Percentiles rank a stretch among this genome's conserved stretches.
These are phyloP conservation scores for Pichia kluyveri DNA, from an alignment of 805 yeast species.

Conservation along the genomic window DNA sequence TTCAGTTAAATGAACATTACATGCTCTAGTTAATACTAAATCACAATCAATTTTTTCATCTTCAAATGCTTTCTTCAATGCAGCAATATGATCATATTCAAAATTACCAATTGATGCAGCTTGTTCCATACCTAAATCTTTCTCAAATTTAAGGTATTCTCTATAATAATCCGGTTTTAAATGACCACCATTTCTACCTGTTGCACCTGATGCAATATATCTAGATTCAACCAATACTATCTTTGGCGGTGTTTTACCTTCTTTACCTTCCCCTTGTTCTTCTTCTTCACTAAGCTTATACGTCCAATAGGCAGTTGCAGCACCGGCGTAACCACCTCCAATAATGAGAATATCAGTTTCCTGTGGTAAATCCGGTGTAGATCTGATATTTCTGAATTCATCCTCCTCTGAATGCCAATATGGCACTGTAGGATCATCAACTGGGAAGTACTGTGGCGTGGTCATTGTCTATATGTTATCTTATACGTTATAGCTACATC, in stretches of 20 bases:
- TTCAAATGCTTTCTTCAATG: conserved; percentile 25
- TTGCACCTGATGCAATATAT: conserved; percentile 31
- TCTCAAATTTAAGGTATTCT: conserved; percentile 12
- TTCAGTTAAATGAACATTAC: conserved; percentile 11
- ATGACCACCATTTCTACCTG: conserved; percentile 43
- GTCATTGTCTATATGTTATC: neutral
- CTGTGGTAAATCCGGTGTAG: conserved; percentile 26
- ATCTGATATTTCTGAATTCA: conserved; percentile 11
- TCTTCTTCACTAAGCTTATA: conserved; percentile 9
- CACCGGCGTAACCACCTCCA: conserved; percentile 39
- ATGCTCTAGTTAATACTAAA: conserved; percentile 26
- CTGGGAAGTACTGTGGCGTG: conserved; percentile 11
- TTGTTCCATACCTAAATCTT: conserved; percentile 16
- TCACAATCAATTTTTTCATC: conserved; percentile 31
- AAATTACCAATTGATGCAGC: conserved; percentile 31
- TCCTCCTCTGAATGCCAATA: conserved; percentile 19
- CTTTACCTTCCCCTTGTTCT: too few relatives aligned
- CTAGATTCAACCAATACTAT: conserved; percentile 30
- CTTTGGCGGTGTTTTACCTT: conserved; percentile 1
- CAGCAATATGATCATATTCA: conserved; percentile 27
- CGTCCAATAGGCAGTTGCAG: conserved; percentile 28
- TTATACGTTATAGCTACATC: too few relatives aligned
- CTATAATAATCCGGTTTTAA: conserved; percentile 28
- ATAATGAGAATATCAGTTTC: conserved; percentile 32
- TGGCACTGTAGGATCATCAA: conserved; percentile 13